phyloP scores from a whole-genome alignment of 371 early-diverging fungal species.

The Capillidium heterosporum region DNA sequence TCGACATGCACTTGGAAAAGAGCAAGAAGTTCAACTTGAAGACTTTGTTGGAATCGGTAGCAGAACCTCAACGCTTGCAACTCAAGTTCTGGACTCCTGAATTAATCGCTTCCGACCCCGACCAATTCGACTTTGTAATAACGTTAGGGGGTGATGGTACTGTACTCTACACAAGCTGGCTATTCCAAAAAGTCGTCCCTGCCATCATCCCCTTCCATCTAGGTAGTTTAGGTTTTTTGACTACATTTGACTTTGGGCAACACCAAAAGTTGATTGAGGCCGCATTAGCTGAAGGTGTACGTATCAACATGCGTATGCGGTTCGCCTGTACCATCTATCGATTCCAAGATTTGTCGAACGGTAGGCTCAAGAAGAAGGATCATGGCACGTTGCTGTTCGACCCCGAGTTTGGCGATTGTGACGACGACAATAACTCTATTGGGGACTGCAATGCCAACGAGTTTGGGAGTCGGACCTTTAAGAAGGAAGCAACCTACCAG shows the following conservation, averaged over 20 bases:
- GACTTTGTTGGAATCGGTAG: conserved; percentile 20
- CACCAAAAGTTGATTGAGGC: conserved; percentile 31
- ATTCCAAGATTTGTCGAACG: conserved; percentile 12
- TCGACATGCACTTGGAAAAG: conserved; percentile 36
- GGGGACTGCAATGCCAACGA: conserved; percentile 9
- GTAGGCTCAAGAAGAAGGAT: not conserved
- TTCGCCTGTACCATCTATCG: conserved; percentile 68
- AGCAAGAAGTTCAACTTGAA: conserved; percentile 28
- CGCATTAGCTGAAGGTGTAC: conserved; percentile 46
- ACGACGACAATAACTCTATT: not conserved
- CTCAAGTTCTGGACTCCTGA: conserved; percentile 61
- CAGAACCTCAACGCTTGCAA: conserved; percentile 13
- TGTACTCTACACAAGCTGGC: conserved; percentile 65
- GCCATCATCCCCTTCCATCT: conserved; percentile 77
- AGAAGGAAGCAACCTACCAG: conserved; percentile 23
- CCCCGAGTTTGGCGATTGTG: not conserved
- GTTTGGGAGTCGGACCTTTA: not conserved
- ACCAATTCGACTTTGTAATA: conserved; percentile 21
- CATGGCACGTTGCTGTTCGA: not conserved
- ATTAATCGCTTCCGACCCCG: conserved; percentile 38
- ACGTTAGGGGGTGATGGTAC: conserved; percentile 77
- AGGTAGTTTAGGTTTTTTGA: conserved; percentile 79
- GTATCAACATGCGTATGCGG: conserved; percentile 76
- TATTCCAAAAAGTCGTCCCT: conserved; percentile 75
- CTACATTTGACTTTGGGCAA: conserved; percentile 58